Base-by-base conservation (phyloP, 768 basidiomycete species). In the Calocybe indica region DNA sequence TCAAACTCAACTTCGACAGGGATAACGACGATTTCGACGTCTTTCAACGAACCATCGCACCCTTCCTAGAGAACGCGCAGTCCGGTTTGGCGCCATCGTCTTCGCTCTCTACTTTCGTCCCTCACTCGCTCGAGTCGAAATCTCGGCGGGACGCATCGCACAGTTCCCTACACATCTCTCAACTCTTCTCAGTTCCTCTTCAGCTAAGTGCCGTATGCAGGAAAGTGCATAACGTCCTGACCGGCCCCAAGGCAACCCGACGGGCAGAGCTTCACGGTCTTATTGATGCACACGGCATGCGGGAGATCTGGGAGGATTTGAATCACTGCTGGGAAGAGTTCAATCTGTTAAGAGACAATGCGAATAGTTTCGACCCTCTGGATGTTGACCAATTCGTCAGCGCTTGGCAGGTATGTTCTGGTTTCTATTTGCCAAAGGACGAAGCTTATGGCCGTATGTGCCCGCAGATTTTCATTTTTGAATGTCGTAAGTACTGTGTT, bases 281-380 rank as follows among this genome's bases (percentile, higher is more conserved):
- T 31, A 64, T 92, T 22, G 80, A 88, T 55, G 80, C 78, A 29
- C 71, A 76, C 33, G 73, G 74, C 2, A 74, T 97, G 65, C 71
- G 79, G 22, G 79, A 84, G 49, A 83, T 90, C n/a, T 97, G 92
- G 93, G 79, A 85, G 29, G 76, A 78, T 29, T 78, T 96, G 7
- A 88, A 91, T 51, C 69, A 68, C 37, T 89, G 82, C 55, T 94
- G 91, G 92, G 77, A 85, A 33, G 88, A 92, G 37, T 83, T 96
- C 43, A 89, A 91, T 36, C 42, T 30, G 31, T 15, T 43, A n/a
- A 66, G 71, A 37, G 57, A 57, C 32, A 53, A 61, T 31, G 39
- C 55, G 30, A 58, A 56, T 39, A 60, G 60, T 48, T 62, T 69
- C 22, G 68, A 70, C 14, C 64, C 66, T 30, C 61, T 66, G 29